Base-by-base conservation (phyloP, 108 stramenopile species). In the Aurantiochytrium sp. region DNA sequence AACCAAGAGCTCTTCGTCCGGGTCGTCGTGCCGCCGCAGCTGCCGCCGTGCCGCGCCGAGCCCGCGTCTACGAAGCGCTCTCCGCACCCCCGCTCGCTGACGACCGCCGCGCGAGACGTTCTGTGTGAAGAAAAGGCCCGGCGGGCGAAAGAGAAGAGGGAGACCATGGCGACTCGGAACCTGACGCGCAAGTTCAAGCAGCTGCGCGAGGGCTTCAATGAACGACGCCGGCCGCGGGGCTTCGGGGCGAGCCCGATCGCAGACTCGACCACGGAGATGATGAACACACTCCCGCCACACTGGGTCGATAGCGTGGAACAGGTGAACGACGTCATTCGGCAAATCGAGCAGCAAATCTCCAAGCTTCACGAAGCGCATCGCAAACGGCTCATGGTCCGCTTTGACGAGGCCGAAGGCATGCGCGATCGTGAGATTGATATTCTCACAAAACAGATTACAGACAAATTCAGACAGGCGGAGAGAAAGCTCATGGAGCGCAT, bases 371-470 rank as follows among this genome's bases (percentile, higher is more conserved):
- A 93, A 10, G 93, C 98, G 94, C 98, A 99, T 89, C 94, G 96
- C 0, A 95, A 95, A 5, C 95, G 99, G 8, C 94, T 99, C 59
- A 98, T 92, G 92, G 95, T 92, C 8, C 60, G 88, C 0, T 94
- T 94, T 57, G 95, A 94, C 59, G 93, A 94, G 28, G 25, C 57
- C 19, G 96, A 47, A 42, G 95, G 95, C 73, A 91, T 94, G 60
- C 96, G 96, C 95, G 97, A 98, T 89, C 90, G 91, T 42, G 92
- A 95, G 88, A 98, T 99, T 59, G 97, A 98, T 88, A 58, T 72
- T 18, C 90, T 95, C 92, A 98, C 97, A 4, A 93, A 90, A 4
- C 95, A 97, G 58, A 93, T 98, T 23, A 97, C 97, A 5, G 60
- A 53, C 19, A 60, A 89, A 51, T 91, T 89, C 6, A 8, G 89